Evolutionary conservation across 2,329 filamentous ascomycete species (phyloP), one percentile per base, ranked within the genome.

Genomic region (Aspergillus piperis): DNA sequence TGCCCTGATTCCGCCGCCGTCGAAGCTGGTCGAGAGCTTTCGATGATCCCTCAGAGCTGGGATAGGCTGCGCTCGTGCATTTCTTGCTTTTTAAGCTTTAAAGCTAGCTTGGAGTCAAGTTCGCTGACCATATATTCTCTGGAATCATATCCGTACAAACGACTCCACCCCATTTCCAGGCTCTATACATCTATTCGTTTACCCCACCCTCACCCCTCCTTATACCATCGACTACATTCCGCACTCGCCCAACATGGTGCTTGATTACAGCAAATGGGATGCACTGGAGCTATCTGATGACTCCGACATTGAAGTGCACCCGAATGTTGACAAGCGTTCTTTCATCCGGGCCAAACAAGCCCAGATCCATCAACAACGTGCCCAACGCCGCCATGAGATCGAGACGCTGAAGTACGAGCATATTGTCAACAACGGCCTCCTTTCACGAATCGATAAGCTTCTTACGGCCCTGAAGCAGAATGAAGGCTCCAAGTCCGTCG

Each of bases 301-400:
- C 79, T 97, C 92, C 54, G 95, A 99, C 73, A 89, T 99, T 70
- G 95, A 99, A 80, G 95, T 98, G 54, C 95, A 99, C 78, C 95
- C 95, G 62, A 99, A 99, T 75, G 95, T 99, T 75, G 95, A 99
- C 81, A 99, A 99, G 78, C 87, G 90, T 54, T 98, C 94, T 62
- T 99, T 99, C 78, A 99, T 99, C 76, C 91, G 94, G 66, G 96
- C 95, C 66, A 99, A 99, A 80, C 95, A 98, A 81, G 90, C 88
- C 70, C 93, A 99, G 80, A 99, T 99, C 70, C 95, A 99, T 77
- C 88, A 93, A 73, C 90, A 97, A 75, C 89, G 95, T 58, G 83
- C 88, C 67, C 90, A 96, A 71, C 89, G 95, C 59, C 91, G 90
- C 74, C 88, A 90, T 70, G 89, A 96, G 72, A 98, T 99, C 75